These are phyloP conservation scores for Alternaria arborescens DNA, from an alignment of 2,329 filamentous ascomycete genomes.

Conservation along the genomic window DNA sequence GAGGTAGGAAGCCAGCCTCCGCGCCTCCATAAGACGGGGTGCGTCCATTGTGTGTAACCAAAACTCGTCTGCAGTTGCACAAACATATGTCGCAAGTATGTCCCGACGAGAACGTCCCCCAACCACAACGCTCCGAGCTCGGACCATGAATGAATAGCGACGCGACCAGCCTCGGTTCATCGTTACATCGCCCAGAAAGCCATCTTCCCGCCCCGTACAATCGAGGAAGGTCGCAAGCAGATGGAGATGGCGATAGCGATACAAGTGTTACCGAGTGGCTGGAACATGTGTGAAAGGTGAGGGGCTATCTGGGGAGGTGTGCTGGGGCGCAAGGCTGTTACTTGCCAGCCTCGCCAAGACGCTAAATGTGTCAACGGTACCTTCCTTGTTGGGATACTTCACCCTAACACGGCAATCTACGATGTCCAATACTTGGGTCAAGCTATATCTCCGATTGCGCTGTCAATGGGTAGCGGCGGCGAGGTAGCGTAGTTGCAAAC, in stretches of 20 bases:
- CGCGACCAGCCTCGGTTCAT: constrained; percentile 18
- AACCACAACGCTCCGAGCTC: constrained; percentile 29
- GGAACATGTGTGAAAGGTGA: constrained; percentile 22
- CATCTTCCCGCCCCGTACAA: constrained; percentile 18
- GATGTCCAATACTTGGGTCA: constrained; percentile 28
- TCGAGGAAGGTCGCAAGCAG: constrained; percentile 38
- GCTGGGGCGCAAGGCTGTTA: constrained; percentile 25
- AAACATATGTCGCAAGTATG: constrained; percentile 15
- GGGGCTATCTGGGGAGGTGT: constrained; percentile 29
- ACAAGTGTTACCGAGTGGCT: constrained; percentile 32
- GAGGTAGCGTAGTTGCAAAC: constrained; percentile 16
- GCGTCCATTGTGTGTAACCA: constrained; percentile 10
- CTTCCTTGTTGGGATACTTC: constrained; percentile 35
- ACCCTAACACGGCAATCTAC: constrained; percentile 35
- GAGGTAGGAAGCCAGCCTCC: constrained; percentile 7
- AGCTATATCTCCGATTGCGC: constrained; percentile 39
- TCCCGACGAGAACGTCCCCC: constrained; percentile 11
- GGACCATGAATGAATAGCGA: constrained; percentile 36
- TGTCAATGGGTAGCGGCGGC: constrained; percentile 30
- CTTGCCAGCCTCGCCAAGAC: constrained; percentile 35
- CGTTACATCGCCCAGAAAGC: constrained; percentile 22
- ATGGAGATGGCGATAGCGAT: constrained; percentile 28
- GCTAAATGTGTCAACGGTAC: constrained; percentile 28
- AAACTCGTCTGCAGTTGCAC: constrained; percentile 16
- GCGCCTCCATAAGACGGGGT: constrained; percentile 6